phyloP scores from a whole-genome alignment of 2,329 filamentous ascomycete genomes.

The Botrytis galanthina region DNA sequence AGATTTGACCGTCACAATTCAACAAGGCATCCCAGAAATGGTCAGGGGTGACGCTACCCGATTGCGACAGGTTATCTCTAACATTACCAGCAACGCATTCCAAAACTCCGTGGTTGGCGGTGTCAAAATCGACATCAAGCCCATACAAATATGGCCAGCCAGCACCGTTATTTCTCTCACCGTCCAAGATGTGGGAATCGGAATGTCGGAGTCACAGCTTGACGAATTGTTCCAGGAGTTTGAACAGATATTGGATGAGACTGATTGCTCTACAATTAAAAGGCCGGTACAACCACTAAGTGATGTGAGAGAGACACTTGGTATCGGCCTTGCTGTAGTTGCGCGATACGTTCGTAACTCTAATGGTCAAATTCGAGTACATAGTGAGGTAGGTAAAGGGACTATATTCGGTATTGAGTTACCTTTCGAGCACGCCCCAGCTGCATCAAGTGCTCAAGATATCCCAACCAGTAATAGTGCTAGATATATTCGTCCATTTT shows the following conservation, averaged over 20 bases:
- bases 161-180: constrained; percentile 27
- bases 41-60: constrained; percentile 28
- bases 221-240: constrained; percentile 58
- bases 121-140: constrained; percentile 31
- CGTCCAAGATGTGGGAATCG: constrained; percentile 28
- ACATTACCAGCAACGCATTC: constrained; percentile 30
- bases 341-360: constrained; percentile 30
- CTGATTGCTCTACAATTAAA: constrained; percentile 33
- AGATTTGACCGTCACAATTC: constrained; percentile 24
- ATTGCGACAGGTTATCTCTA: constrained; percentile 30
- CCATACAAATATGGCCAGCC: constrained; percentile 12
- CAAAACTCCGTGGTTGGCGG: constrained; percentile 27
- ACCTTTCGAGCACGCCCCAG: constrained; percentile 26
- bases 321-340: constrained; percentile 31
- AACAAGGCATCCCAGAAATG: constrained; percentile 26
- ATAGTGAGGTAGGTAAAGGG: constrained; percentile 26
- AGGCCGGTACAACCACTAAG: background rate
- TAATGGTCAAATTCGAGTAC: constrained; percentile 30
- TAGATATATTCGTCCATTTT: background rate
- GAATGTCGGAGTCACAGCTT: constrained; percentile 41
- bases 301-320: constrained; percentile 23
- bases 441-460: background rate
- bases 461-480: background rate
- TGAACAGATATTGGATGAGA: constrained; percentile 55
- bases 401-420: constrained; percentile 30